Percentiles rank a stretch among this genome's conserved stretches.
These are phyloP conservation scores for Beta corolliflora DNA, from an alignment of 179 eudicot species.

Conservation along the genomic window DNA sequence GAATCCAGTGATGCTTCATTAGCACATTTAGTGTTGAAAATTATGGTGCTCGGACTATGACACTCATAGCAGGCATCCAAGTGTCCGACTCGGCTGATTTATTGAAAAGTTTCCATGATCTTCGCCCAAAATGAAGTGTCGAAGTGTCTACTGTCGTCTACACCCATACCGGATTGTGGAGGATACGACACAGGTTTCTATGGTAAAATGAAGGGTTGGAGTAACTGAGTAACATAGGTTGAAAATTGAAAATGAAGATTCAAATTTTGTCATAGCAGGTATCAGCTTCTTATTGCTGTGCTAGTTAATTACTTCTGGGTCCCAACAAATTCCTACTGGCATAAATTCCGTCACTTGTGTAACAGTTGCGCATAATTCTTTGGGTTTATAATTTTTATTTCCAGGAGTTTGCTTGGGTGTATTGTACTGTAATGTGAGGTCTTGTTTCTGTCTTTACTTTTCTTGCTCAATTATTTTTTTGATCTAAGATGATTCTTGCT, in stretches of 20 bases:
- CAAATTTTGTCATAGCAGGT: background rate
- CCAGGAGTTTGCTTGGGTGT: constrained; percentile 2
- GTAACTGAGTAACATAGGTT: too few relatives aligned
- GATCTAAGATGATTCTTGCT: background rate
- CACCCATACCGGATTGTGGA: too few relatives aligned
- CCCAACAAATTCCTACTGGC: constrained; percentile 7
- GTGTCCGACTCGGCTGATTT: too few relatives aligned
- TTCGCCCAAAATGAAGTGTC: too few relatives aligned
- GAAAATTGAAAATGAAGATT: background rate
- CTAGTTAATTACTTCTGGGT: background rate
- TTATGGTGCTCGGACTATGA: too few relatives aligned
- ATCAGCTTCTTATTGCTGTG: constrained; percentile 11
- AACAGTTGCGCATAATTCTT: background rate
- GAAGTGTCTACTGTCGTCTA: too few relatives aligned
- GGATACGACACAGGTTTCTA: too few relatives aligned
- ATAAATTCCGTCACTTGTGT: background rate
- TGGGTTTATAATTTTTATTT: background rate
- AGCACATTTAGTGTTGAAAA: background rate
- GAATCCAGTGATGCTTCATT: background rate
- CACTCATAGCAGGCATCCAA: too few relatives aligned
- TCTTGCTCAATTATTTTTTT: background rate
- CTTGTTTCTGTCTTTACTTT: background rate
- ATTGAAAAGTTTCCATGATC: too few relatives aligned
- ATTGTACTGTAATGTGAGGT: background rate
- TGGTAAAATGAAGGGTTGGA: too few relatives aligned